Evolutionary conservation across 2,329 filamentous ascomycete species (phyloP), one percentile per base, ranked within the genome.

Genomic region (Curvularia sp.): DNA sequence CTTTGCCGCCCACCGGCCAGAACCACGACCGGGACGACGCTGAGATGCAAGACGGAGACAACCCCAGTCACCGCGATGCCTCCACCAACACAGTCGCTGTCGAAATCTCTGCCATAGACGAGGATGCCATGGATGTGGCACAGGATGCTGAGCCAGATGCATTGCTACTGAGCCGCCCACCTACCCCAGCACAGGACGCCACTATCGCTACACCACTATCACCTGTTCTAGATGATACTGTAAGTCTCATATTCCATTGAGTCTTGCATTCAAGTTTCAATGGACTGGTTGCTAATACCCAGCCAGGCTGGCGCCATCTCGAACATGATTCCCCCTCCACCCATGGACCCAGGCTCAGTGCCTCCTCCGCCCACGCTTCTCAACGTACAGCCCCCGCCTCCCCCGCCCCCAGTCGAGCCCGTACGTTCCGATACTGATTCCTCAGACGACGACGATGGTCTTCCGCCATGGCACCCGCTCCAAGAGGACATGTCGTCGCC

Each of bases 401-500:
- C 74, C 1, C 73, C 71, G 15, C 73, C 73, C 9, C 74, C 73
- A 13, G 63, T 62, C 55, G 72, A 76, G 18, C 62, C 69, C 36
- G 58, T 66, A 19, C 68, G 61, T 15, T 70, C 72, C 39, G 73
- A 76, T 21, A 65, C 70, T 6, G 74, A 77, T 19, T 74, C 74
- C 5, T 74, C 70, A 27, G 74, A 74, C 45, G 69, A 73, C 12
- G 75, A 79, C 38, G 78, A 80, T 41, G 70, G 56, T 30, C 55
- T 67, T 21, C 73, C 72, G 41, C 68, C 80, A 51, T 86, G 84
- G 84, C 81, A 81, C 12, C 80, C 82, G 4, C 80, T 86, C 46
- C 78, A 80, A 48, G 85, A 88, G 70, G 86, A 88, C 65, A 80
- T 74, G 6, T 84, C 83, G 0, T 70, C 74, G 2, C 85, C 86